A percentile compares a stretch with the other conserved stretches of the same genome.
Evolutionary conservation across 2,329 filamentous ascomycete genomes (phyloP).

Genomic region (Aureobasidium sp.): DNA sequence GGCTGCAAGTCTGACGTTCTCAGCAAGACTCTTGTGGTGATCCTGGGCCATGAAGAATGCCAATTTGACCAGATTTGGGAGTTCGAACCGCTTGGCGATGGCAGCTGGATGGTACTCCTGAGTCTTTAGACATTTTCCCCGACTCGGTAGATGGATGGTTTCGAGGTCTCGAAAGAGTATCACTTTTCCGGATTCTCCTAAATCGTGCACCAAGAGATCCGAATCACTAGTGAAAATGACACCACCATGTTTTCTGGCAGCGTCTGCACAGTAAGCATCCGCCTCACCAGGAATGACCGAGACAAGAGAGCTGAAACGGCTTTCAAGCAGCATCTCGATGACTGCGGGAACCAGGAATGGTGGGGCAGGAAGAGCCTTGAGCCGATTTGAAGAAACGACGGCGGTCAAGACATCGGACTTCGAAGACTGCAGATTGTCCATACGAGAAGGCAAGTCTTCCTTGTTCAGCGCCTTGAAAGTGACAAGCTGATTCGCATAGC

Average conservation of each 20-base stretch:
- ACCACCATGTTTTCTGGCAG: constrained; percentile 46
- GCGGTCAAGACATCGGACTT: constrained; percentile 12
- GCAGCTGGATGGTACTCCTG: constrained; percentile 32
- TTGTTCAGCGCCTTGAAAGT: constrained; percentile 32
- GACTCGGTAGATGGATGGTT: constrained; percentile 24
- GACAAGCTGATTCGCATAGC: constrained; percentile 49
- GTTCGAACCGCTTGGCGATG: constrained; percentile 38
- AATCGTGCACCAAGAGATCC: constrained; percentile 68
- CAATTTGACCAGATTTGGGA: constrained; percentile 31
- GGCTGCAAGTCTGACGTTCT: constrained; percentile 21
- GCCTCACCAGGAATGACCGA: constrained; percentile 74
- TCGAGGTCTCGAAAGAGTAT: constrained; percentile 61
- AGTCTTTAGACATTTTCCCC: constrained; percentile 18
- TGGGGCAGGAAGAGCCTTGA: constrained; percentile 41
- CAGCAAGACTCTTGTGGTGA: constrained; percentile 22
- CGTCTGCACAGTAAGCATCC: constrained; percentile 67
- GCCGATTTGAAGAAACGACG: constrained; percentile 13
- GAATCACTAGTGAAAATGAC: constrained; percentile 77
- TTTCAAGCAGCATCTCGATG: constrained; percentile 57
- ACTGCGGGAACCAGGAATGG: constrained; percentile 71
- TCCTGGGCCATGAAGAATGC: constrained; percentile 33
- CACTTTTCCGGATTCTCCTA: constrained; percentile 54
- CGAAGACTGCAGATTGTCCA: neutral
- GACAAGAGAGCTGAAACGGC: constrained; percentile 33
- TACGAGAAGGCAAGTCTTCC: constrained; percentile 21